phyloP scores from a whole-genome alignment of 2,329 filamentous ascomycete species.

The Grosmannia serpens region DNA sequence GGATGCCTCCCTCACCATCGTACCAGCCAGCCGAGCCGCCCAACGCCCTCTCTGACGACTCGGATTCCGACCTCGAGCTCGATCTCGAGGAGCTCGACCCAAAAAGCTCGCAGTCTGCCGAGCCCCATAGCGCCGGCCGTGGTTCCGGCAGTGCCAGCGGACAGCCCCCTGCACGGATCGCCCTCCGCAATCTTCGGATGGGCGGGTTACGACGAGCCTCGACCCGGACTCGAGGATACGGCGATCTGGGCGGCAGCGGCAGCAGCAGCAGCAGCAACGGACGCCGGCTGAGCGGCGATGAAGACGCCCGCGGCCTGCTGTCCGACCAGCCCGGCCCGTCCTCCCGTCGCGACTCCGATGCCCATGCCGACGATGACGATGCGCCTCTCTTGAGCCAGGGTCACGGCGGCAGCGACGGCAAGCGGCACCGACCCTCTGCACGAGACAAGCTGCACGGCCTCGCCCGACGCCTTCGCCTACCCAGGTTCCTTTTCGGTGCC shows the following conservation, averaged over 20 bases:
- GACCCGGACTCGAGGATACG: slow-evolving; percentile 45
- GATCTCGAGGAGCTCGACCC: slow-evolving; percentile 74
- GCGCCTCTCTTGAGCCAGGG: slow-evolving; percentile 52
- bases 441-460: slow-evolving; percentile 31
- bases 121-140: slow-evolving; percentile 17
- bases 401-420: slow-evolving; percentile 21
- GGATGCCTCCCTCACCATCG: neutral
- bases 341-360: slow-evolving; percentile 44
- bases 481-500: slow-evolving; percentile 48
- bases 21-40: slow-evolving; percentile 19
- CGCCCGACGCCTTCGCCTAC: slow-evolving; percentile 45
- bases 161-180: slow-evolving; percentile 48
- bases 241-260: slow-evolving; percentile 45
- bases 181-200: slow-evolving; percentile 60
- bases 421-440: slow-evolving; percentile 25
- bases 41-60: slow-evolving; percentile 49
- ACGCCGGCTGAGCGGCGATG: slow-evolving; percentile 29
- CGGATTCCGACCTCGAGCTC: slow-evolving; percentile 67
- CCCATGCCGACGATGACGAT: slow-evolving; percentile 55
- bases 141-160: slow-evolving; percentile 11
- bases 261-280: slow-evolving; percentile 31
- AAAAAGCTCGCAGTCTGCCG: slow-evolving; percentile 16
- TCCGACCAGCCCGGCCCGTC: slow-evolving; percentile 31
- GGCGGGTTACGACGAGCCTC: slow-evolving; percentile 45
- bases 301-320: slow-evolving; percentile 28